These are phyloP conservation scores for Triticum urartu DNA, from an alignment of 176 grass and related monocot genomes.

Conservation along the genomic window DNA sequence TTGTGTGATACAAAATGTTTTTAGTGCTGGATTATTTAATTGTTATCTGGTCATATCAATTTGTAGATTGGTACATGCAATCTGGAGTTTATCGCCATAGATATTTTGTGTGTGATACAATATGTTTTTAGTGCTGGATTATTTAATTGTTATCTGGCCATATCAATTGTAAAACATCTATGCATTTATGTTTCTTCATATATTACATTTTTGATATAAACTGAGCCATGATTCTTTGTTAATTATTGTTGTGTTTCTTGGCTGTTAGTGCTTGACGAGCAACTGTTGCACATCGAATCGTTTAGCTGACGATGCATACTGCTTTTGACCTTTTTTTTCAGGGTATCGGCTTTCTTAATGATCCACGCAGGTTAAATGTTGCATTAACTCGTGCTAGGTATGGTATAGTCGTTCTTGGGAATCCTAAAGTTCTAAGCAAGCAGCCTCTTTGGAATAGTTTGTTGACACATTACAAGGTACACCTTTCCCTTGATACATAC, in stretches of 20 bases:
- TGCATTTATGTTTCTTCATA: background rate
- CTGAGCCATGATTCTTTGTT: background rate
- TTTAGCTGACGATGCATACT: background rate
- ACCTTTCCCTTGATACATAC: background rate
- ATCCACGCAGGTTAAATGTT: slow-evolving; percentile 99
- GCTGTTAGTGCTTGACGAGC: slow-evolving; percentile 2
- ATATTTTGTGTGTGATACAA: background rate
- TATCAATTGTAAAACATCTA: background rate
- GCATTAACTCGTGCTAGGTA: slow-evolving; percentile 94
- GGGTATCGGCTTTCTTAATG: slow-evolving; percentile 99
- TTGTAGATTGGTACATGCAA: background rate
- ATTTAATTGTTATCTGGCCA: background rate
- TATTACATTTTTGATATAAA: slow-evolving; percentile 1
- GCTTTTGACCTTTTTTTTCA: slow-evolving; percentile 40
- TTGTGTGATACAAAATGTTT: background rate
- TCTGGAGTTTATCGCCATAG: background rate
- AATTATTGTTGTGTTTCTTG: background rate
- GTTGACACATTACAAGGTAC: slow-evolving; percentile 99
- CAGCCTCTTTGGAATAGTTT: slow-evolving; percentile 99
- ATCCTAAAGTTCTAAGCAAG: slow-evolving; percentile 99
- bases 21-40: background rate
- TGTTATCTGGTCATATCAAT: background rate
- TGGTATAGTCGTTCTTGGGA: slow-evolving; percentile 96
- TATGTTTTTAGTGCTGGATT: background rate
- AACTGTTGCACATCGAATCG: background rate